Evolutionary conservation across 768 basidiomycete genomes (phyloP).

Genomic region (Flagelloscypha sp.): DNA sequence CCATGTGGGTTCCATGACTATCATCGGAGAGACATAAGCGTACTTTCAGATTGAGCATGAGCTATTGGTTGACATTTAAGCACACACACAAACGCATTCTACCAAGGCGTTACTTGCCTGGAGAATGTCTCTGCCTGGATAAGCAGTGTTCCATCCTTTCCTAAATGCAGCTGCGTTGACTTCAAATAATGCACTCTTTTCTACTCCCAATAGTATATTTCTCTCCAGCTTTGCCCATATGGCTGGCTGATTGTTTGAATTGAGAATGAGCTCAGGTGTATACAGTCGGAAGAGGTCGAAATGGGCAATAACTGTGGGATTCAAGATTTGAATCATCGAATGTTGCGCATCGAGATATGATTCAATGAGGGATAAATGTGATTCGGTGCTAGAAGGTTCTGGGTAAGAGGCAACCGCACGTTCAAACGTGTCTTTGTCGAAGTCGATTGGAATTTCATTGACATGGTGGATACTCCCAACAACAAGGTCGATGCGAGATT

Average conservation of each 20-base stretch:
- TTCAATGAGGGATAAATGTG: conserved; percentile 42
- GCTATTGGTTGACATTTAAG: conserved; percentile 30
- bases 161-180: conserved; percentile 87
- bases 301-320: conserved; percentile 88
- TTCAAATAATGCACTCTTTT: conserved; percentile 90
- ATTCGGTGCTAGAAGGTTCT: conserved; percentile 13
- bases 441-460: conserved; percentile 83
- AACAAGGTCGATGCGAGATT: conserved; percentile 66
- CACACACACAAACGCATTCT: conserved; percentile 9
- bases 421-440: conserved; percentile 67
- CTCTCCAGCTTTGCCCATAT: conserved; percentile 62
- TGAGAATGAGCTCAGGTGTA: conserved; percentile 51
- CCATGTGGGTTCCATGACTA: conserved; percentile 83
- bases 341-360: conserved; percentile 85
- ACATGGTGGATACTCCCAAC: conserved; percentile 95
- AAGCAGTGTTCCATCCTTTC: conserved; percentile 82
- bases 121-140: conserved; percentile 74
- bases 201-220: conserved; percentile 64
- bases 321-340: conserved; percentile 56
- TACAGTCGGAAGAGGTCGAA: conserved; percentile 89
- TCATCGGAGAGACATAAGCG: conserved; percentile 88
- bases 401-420: conserved; percentile 41
- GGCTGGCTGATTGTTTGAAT: conserved; percentile 41
- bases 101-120: conserved; percentile 42
- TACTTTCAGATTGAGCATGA: conserved; percentile 62